A percentile compares a stretch with the other conserved stretches of the same genome.
phyloP scores from a whole-genome alignment of 73 alveolate genomes.

The Paramecium biaurelia region DNA sequence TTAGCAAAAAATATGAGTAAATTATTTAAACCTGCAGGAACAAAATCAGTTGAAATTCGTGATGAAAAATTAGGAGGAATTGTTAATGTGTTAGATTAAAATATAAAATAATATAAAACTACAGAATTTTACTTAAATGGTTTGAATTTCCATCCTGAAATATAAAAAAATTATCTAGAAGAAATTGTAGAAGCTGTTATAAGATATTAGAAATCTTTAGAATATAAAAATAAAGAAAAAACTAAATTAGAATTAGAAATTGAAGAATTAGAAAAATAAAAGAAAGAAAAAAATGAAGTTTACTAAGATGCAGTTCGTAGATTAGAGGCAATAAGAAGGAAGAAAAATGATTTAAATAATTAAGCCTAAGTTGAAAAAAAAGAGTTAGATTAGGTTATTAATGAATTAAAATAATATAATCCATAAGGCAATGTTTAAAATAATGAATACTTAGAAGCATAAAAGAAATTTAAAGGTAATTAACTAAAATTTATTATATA shows the following conservation, averaged over 20 bases:
- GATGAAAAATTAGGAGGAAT: neutral
- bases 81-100: neutral
- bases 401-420: neutral
- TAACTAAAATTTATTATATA: neutral
- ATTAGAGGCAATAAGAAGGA: neutral
- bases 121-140: neutral
- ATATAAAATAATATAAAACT: neutral
- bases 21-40: neutral
- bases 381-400: neutral
- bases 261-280: neutral
- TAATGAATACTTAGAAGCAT: neutral
- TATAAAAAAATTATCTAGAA: neutral
- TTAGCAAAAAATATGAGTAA: neutral
- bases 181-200: neutral
- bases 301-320: neutral
- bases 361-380: neutral
- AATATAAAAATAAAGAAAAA: neutral
- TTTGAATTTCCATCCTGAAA: neutral
- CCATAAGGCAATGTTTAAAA: neutral
- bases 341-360: neutral
- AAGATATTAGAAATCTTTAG: neutral
- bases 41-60: neutral
- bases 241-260: neutral
- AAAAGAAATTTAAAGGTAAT: neutral
- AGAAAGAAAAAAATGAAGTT: neutral